Percentiles rank a stretch among this genome's conserved stretches.
Conservation (phyloP, 768 basidiomycete genomes). For the Phanerochaete sordida region DNA sequence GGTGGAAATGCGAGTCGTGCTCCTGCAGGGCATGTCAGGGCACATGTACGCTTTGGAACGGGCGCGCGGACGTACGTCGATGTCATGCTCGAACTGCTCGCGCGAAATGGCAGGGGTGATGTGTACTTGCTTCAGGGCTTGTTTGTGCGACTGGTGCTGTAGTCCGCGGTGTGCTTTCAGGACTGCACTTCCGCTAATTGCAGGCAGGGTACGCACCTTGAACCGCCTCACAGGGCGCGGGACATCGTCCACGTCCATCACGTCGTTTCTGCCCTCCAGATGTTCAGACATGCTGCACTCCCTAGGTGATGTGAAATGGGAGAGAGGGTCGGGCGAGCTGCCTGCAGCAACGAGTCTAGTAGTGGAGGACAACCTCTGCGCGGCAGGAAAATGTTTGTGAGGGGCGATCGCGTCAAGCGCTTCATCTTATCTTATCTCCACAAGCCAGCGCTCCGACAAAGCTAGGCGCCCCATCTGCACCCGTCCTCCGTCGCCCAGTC, state of each 20-base stretch:
- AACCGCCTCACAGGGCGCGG: conserved; percentile 22
- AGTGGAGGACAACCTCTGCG: not conserved
- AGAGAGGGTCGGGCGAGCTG: not conserved
- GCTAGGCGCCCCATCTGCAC: no score
- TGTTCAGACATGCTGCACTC: not conserved
- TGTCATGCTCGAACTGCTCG: conserved; percentile 53
- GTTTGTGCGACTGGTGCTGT: conserved; percentile 73
- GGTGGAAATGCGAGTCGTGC: conserved; percentile 74
- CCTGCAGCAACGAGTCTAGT: not conserved
- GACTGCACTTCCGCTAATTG: no score
- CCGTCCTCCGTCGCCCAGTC: no score
- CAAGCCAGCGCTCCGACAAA: not conserved
- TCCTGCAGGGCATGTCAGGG: conserved; percentile 43
- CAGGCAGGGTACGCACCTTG: conserved; percentile 24
- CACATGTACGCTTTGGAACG: not conserved
- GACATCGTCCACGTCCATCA: not conserved
- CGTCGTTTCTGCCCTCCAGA: not conserved
- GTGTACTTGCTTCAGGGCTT: conserved; percentile 66
- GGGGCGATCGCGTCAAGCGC: not conserved
- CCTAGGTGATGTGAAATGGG: not conserved
- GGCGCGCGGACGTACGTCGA: conserved; percentile 37
- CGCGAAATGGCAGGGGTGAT: conserved; percentile 59
- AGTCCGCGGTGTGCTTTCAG: not conserved
- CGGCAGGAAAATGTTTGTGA: conserved; percentile 6
- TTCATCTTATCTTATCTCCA: conserved; percentile 1